Evolutionary conservation across 352 stramenopile genomes (phyloP), one percentile per base, ranked within the genome.

Genomic region (Phytophthora constricta): DNA sequence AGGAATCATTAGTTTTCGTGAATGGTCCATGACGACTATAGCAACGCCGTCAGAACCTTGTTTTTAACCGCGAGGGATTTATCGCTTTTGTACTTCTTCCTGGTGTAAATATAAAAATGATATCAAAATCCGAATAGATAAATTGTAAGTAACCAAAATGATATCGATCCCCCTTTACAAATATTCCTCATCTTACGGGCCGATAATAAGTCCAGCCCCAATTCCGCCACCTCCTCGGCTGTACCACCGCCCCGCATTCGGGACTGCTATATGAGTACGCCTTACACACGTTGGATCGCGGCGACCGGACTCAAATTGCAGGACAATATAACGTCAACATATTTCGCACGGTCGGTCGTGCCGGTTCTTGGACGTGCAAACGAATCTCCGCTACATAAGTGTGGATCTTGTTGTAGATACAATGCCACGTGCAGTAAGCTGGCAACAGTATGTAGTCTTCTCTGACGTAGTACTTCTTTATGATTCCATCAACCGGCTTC

Each of bases 21-120:
- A 64, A 28, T 49, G 70, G 33, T 71, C 67, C 37, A 75, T 71
- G 8, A 68, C 54, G 10, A 68, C 27, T 2, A 65, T 56, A 1
- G 47, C 56, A 22, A 62, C 22, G 20, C 63, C 54, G 9, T 16
- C 37, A 1, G n/a, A n/a, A n/a, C n/a, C n/a, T n/a, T n/a, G n/a
- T n/a, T n/a, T n/a, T 11, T 37, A 5, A 37, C 31, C 31, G 31
- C 31, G 14, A 20, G 16, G 1, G 25, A 2, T 23, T 68, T 34
- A 14, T 72, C 54, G 0, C 39, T 47, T 19, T 56, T 60, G 42
- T 74, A 69, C 27, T 69, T 48, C 0, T 26, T 26, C 23, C 53
- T 68, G n/a, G n/a, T 13, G 33, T n/a, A 50, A 39, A 52, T 52
- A 27, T 23, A 59, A 11, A 50, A 50, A 54, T 34, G 28, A 37